Conservation (phyloP, 2,329 filamentous ascomycete species). For the Trichophyton verrucosum region DNA sequence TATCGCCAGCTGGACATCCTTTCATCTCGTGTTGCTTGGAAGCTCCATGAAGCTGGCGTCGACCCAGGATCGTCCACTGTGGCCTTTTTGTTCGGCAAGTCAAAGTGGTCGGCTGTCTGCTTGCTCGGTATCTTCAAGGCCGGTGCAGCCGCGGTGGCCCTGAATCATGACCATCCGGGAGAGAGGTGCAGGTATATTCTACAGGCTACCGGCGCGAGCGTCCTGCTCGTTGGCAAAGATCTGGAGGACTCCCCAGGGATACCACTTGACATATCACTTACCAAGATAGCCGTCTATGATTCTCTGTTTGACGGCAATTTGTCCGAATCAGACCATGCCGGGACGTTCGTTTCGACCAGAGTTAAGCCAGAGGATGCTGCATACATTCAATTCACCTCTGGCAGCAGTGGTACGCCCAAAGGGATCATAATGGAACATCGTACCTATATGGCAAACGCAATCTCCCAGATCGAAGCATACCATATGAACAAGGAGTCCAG, state of each 20-base stretch:
- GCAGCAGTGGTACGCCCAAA: constrained; percentile 4
- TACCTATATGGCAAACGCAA: constrained; percentile 18
- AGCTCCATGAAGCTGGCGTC: constrained; percentile 25
- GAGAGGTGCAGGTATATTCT: constrained; percentile 5
- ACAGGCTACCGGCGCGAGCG: background rate
- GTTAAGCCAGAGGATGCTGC: background rate
- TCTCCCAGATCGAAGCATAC: background rate
- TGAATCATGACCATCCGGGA: constrained; percentile 2
- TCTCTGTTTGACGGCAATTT: background rate
- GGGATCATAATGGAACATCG: constrained; percentile 4
- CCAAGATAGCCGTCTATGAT: background rate
- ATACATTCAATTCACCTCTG: constrained; percentile 25
- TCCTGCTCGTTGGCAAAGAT: constrained; percentile 7
- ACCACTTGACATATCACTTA: background rate
- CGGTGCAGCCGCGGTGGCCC: constrained; percentile 10
- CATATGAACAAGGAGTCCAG: constrained; percentile 31
- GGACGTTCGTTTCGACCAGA: no score
- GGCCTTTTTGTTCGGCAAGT: constrained; percentile 13
- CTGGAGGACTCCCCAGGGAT: background rate
- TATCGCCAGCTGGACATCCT: constrained; percentile 28
- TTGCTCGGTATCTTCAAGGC: constrained; percentile 12
- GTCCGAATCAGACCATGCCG: background rate
- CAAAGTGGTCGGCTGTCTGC: constrained; percentile 9
- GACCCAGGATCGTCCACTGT: constrained; percentile 18
- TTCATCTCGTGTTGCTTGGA: constrained; percentile 26